These are phyloP conservation scores for Capsicum rhomboideum DNA, from an alignment of 257 asterid genomes.

Conservation along the genomic window DNA sequence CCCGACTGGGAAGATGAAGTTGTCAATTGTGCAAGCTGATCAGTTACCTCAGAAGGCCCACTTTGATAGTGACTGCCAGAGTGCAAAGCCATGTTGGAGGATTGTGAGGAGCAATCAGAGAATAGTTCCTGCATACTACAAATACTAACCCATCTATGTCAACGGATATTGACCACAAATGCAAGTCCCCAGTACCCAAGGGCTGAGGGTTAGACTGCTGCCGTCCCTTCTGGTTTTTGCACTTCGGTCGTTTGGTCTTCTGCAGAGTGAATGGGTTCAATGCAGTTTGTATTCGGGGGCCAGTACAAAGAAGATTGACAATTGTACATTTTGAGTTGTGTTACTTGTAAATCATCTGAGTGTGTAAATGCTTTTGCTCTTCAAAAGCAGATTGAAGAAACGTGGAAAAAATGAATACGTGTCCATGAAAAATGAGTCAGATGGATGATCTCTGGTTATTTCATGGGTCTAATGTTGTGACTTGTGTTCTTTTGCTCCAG, in stretches of 20 bases:
- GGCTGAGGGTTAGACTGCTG: neutral
- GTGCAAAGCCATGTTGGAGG: neutral
- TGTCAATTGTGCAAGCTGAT: conserved; percentile 25
- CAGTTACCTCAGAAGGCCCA: conserved; percentile 19
- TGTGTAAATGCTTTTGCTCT: neutral
- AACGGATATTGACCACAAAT: neutral
- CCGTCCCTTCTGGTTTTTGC: neutral
- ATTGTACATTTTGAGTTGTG: neutral
- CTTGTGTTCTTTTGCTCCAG: neutral
- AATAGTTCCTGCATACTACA: conserved; percentile 7
- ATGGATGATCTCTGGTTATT: neutral
- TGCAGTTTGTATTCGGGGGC: neutral
- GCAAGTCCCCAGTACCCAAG: neutral
- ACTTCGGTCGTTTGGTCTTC: neutral
- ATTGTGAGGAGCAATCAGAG: conserved; percentile 3
- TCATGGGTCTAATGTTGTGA: neutral
- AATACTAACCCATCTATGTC: conserved; percentile 1
- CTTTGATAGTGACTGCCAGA: neutral
- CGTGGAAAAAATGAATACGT: neutral
- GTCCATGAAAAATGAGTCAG: neutral
- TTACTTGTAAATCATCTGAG: neutral
- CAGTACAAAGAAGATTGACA: neutral
- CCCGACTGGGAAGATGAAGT: conserved; percentile 24
- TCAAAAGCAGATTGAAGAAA: neutral
- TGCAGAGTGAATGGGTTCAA: neutral